Evolutionary conservation across 805 yeast species (phyloP), one percentile per base, ranked within the genome.

Genomic region (Kuraishia hungarica): DNA sequence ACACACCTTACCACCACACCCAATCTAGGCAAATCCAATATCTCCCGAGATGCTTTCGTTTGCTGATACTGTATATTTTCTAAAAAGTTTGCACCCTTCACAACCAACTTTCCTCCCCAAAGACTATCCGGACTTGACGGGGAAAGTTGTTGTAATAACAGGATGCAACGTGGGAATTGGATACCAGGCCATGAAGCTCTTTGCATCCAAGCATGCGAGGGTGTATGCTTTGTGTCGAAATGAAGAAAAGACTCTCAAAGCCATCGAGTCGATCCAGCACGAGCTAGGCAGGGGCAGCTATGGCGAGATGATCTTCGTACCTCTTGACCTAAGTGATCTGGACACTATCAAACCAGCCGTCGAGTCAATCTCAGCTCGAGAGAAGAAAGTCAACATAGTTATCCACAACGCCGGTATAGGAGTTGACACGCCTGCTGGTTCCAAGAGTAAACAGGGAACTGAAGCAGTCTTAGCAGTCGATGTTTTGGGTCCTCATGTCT

Each of bases 381-480:
- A 70, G 20, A 55, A 58, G 4, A 61, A 46, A 61, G 56, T 77
- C 35, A 70, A 77, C 52, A 65, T 72, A 1, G 66, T 74, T 19
- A 63, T 77, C 29, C 71, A 74, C 57, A 78, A 77, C 60, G 80
- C 80, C 10, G 43, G 43, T 13, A 13, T 35, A 13, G 43, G 43
- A 13, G 72, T 74, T 75, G 57, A 55, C 8, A 75, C 75, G 1
- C 74, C 78, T 2, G 53, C 51, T 24, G 74, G 70, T 0, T 59
- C 73, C 6, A 57, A 55, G 46, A 71, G 81, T 2, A 62, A 52
- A 15, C 81, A 80, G 63, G 81, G 79, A 7, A 71, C 67, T 54
- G 83, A 80, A 53, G 54, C 67, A 39, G 77, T 74, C 54, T 63
- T 77, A 48, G 83, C 80, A 10, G 72, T 75, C 19, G 80, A 80